A percentile compares a stretch with the other conserved stretches of the same genome.
Conservation (phyloP, 345 rosid genomes). For the Salix brachista region DNA sequence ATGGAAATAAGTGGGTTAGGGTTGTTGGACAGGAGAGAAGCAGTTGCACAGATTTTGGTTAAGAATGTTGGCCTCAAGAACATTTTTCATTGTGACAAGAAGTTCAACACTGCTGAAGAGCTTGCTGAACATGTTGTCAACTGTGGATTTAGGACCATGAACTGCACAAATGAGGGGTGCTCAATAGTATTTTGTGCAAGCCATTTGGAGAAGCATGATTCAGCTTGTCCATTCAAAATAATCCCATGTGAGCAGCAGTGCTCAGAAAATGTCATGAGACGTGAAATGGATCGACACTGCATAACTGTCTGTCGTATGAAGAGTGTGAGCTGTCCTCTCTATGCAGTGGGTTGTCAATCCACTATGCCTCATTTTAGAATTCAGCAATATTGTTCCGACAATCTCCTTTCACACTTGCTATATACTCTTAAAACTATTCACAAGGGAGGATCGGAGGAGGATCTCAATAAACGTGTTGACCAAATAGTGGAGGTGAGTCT, state of each 20-base stretch:
- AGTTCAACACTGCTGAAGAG: conserved; percentile 47
- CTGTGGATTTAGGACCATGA: conserved; percentile 61
- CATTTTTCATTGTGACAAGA: conserved; percentile 60
- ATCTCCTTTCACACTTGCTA: conserved; percentile 57
- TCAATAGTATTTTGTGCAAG: conserved; percentile 42
- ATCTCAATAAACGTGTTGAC: conserved; percentile 46
- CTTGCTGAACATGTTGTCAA: conserved; percentile 39
- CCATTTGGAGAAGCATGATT: conserved; percentile 63
- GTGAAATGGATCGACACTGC: conserved; percentile 87
- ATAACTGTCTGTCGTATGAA: conserved; percentile 85
- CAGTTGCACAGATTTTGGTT: conserved; percentile 50
- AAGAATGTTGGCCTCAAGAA: conserved; percentile 74
- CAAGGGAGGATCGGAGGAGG: conserved; percentile 53
- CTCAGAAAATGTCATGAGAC: conserved; percentile 59
- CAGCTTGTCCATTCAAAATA: conserved; percentile 72
- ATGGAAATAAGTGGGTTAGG: conserved; percentile 83
- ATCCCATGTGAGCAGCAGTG: conserved; percentile 83
- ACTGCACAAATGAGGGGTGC: conserved; percentile 74
- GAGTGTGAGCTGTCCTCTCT: conserved; percentile 78
- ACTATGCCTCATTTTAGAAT: conserved; percentile 46
- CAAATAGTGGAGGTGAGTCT: conserved; percentile 54
- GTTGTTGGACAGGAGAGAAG: conserved; percentile 55
- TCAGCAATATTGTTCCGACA: conserved; percentile 47
- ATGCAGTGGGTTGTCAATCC: conserved; percentile 62
- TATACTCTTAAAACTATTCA: conserved; percentile 51